Conservation (phyloP, 805 yeast species). For the Teunomyces atbi region DNA sequence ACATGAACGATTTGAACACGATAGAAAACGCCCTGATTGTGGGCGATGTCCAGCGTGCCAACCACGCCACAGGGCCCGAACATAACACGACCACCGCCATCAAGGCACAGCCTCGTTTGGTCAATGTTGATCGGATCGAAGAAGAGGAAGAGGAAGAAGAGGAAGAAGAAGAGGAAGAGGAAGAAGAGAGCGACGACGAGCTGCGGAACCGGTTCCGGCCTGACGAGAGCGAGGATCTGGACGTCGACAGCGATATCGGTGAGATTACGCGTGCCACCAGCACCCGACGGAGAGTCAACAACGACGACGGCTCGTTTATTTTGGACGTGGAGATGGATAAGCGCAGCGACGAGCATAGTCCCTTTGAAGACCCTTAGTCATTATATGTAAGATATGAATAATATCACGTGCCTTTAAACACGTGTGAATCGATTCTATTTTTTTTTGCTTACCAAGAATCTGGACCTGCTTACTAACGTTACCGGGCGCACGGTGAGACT, state of each 20-base stretch:
- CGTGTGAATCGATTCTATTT: background rate
- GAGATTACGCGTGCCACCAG: conserved; percentile 44
- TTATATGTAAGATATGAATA: background rate
- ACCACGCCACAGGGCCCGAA: conserved; percentile 16
- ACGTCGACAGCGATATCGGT: conserved; percentile 47
- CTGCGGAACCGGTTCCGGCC: background rate
- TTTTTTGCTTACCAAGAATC: background rate
- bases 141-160: conserved; percentile 29
- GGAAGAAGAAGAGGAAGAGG: conserved; percentile 21
- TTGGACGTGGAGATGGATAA: conserved; percentile 32
- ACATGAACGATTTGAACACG: conserved; percentile 34
- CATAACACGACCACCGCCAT: conserved; percentile 66
- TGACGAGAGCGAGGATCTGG: conserved; percentile 22
- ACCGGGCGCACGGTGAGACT: background rate
- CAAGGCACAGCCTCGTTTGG: conserved; percentile 69
- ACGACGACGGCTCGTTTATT: conserved; percentile 25
- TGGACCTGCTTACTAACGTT: background rate
- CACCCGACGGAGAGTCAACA: conserved; percentile 9
- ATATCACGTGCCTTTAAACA: background rate
- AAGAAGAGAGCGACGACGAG: conserved; percentile 1
- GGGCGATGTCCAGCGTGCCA: conserved; percentile 34
- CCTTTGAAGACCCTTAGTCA: conserved; percentile 27
- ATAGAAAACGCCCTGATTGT: conserved; percentile 48
- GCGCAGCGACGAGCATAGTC: conserved; percentile 23
- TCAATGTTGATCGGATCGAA: conserved; percentile 50